Base-by-base conservation (phyloP, 192 early-diverging fungal species). In the Backusella mclennaniae region DNA sequence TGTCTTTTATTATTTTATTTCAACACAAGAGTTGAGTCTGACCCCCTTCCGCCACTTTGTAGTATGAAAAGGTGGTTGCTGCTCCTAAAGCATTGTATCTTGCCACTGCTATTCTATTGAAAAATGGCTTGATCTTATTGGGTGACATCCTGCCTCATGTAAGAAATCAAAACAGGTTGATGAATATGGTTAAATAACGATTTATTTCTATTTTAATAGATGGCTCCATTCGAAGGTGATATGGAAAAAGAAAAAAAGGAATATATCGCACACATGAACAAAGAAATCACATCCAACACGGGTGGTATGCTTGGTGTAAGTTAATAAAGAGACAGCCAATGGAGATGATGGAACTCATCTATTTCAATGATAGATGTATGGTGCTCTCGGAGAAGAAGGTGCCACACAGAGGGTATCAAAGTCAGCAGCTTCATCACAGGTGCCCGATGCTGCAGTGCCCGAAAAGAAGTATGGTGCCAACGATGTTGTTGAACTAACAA, bases 61-160 rank as follows among this genome's bases (percentile, higher is more conserved):
- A 68, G 67, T 35, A 29, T 69, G 44, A 77, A 42, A 21, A 73
- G 71, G 31, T 68, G 29, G 12, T 53, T 77, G 9, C 52, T 31
- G 77, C 83, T 26, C 88, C 91, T 2, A 77, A 76, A 11, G 74
- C 81, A 52, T 73, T 93, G 56, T 84, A 89, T 63, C 83, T 76
- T 73, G 80, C 89, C 41, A 85, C 91, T 15, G 92, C 87, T 19
- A 79, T 88, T 33, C 78, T 88, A 68, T 90, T 90, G 39, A 86
- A 83, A 38, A 86, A 87, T 68, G 79, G 82, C 2, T 36, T 87
- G 26, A 85, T 87, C 5, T 35, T 36, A 38, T 73, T 94, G 2
- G 90, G 87, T 23, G 92, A 93, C 73, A 66, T 95, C 19, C 91
- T 90, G 66, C 89, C 91, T 33, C 87, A 94, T 75, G 82, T 87